Evolutionary conservation across 1,284 basidiomycete species (phyloP), one percentile per base, ranked within the genome.

Genomic region (Trichosporon inkin): DNA sequence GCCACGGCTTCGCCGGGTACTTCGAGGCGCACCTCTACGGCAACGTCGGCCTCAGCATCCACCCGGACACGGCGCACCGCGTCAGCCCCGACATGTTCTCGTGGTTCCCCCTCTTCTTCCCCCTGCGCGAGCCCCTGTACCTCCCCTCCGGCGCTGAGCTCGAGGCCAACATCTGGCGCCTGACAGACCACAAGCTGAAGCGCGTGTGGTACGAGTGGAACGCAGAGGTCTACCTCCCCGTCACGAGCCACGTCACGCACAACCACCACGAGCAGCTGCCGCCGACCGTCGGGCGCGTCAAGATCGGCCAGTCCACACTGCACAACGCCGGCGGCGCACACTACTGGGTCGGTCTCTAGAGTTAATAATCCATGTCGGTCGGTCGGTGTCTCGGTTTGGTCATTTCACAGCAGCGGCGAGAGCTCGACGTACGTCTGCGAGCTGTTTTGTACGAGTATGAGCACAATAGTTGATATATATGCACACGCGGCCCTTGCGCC

Each of bases 91-190:
- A 98, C 68, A 98, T 99, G 95, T 82, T 98, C 62, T 95, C 91
- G 70, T 99, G 96, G 96, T 99, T 99, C 81, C 96, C 96, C 0
- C 81, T 98, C 35, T 97, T 92, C 80, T 96, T 99, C 78, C 95
- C 95, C 1, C 85, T 94, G 73, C 89, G 87, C 87, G 90, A 95
- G 68, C 92, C 95, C 1, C 78, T 99, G 7, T 98, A 97, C 74
- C 83, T 99, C 0, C 95, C 96, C 11, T 88, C 88, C 62, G 88
- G 90, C 69, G 88, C 90, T 22, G 95, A 99, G 76, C 80, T 99
- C 16, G 89, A 92, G 59, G 90, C 98, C 10, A 89, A 90, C 56
- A 85, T 99, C 55, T 99, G 96, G 95, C 86, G 96, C 32, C 79
- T 97, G 60, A 93, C 92, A 1, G 89, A 89, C 73, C 83, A 87